These are phyloP conservation scores for Fraxinus velutina DNA, from an alignment of 305 asterid species.

Conservation along the genomic window DNA sequence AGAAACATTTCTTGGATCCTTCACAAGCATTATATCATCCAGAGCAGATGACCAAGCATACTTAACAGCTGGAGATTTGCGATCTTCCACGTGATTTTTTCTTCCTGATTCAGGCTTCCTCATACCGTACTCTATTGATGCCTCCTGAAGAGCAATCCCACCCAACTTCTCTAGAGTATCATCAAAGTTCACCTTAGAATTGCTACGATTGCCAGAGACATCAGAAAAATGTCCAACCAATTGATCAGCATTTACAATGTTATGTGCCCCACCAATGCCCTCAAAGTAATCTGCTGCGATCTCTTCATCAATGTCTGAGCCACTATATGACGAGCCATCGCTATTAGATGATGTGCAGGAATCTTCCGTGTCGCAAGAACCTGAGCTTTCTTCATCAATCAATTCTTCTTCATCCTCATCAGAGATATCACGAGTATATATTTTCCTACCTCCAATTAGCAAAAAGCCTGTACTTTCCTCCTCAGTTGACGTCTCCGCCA, in stretches of 20 bases:
- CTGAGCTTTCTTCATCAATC: constrained; percentile 50
- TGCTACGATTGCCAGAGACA: constrained; percentile 38
- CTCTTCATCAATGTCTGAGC: constrained; percentile 75
- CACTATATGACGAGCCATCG: constrained; percentile 49
- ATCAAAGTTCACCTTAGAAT: constrained; percentile 37
- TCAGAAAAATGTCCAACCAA: constrained; percentile 44
- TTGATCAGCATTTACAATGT: constrained; percentile 49
- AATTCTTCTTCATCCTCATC: constrained; percentile 50
- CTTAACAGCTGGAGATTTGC: constrained; percentile 31
- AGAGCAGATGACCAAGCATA: constrained; percentile 34
- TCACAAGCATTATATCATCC: constrained; percentile 60
- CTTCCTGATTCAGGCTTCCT: constrained; percentile 38
- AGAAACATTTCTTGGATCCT: constrained; percentile 65
- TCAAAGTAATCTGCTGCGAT: constrained; percentile 83
- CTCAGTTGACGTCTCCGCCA: constrained; percentile 34
- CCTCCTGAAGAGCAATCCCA: constrained; percentile 76
- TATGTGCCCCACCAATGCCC: constrained; percentile 60
- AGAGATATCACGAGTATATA: constrained; percentile 63
- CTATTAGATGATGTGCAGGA: constrained; percentile 47
- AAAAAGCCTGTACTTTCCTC: constrained; percentile 61
- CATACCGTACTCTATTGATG: constrained; percentile 66
- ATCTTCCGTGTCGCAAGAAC: constrained; percentile 50
- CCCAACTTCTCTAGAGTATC: constrained; percentile 57
- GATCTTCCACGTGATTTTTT: constrained; percentile 29
- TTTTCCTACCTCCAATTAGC: constrained; percentile 68